Conservation (phyloP, 176 grass and related monocot genomes). For the Raddia distichophylla region DNA sequence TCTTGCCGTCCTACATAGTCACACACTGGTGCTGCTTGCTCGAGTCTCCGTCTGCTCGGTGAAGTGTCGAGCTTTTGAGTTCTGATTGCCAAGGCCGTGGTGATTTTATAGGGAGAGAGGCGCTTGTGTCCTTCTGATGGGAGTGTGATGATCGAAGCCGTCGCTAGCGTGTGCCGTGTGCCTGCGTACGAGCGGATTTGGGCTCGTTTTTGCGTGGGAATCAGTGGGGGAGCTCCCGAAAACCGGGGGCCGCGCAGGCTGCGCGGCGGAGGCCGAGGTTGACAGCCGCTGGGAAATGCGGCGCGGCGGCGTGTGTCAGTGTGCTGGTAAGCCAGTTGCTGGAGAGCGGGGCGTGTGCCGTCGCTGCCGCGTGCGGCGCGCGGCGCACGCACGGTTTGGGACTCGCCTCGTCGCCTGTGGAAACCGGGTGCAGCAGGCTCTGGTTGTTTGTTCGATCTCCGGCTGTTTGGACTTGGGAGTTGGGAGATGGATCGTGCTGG, state of each 20-base stretch:
- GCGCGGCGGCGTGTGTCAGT: too few species aligned
- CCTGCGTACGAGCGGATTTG: constrained; percentile 29
- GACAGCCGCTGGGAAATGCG: too few species aligned
- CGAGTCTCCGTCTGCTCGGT: background rate
- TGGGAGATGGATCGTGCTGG: too few species aligned
- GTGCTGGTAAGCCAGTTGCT: background rate
- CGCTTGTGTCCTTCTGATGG: background rate
- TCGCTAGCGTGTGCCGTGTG: constrained; percentile 9
- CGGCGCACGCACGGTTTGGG: too few species aligned
- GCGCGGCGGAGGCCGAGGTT: constrained; percentile 15
- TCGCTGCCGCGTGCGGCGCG: too few species aligned
- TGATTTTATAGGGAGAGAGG: constrained; percentile 30
- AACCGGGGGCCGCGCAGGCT: constrained; percentile 49
- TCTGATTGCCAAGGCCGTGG: background rate
- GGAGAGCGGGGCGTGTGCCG: background rate
- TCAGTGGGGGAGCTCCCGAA: constrained; percentile 35
- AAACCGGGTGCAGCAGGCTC: too few species aligned
- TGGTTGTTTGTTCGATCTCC: too few species aligned
- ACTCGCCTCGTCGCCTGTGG: too few species aligned
- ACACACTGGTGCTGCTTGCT: too few species aligned
- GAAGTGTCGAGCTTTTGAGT: background rate
- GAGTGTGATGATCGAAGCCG: constrained; percentile 11
- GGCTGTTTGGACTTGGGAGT: too few species aligned
- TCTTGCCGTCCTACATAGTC: too few species aligned
- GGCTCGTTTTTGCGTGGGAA: constrained; percentile 28